phyloP scores from a whole-genome alignment of 2,329 filamentous ascomycete species.

The Dactylellina parvicollis region DNA sequence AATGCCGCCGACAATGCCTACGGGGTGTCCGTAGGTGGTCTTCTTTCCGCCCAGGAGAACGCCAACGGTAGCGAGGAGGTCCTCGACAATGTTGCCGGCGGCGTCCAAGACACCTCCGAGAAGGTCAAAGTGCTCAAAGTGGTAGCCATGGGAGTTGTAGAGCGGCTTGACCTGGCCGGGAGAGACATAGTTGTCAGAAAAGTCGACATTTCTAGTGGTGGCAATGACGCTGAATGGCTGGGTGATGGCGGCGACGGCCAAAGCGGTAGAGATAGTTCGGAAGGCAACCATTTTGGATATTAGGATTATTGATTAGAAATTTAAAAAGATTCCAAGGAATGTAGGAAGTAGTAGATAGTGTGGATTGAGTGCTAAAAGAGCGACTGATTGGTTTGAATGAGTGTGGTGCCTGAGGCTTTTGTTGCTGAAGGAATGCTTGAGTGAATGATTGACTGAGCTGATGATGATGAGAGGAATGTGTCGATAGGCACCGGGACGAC shows the following conservation, averaged over 20 bases:
- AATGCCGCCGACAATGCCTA: slow-evolving; percentile 32
- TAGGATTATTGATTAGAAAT: slow-evolving; percentile 53
- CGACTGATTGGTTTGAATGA: slow-evolving; percentile 41
- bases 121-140: slow-evolving; percentile 38
- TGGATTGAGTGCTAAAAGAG: slow-evolving; percentile 38
- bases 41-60: slow-evolving; percentile 15
- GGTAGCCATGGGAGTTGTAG: slow-evolving; percentile 33
- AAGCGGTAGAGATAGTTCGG: slow-evolving; percentile 38
- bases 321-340: slow-evolving; percentile 33
- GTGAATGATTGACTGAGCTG: slow-evolving; percentile 54
- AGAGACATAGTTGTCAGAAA: slow-evolving; percentile 43
- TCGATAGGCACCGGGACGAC: slow-evolving; percentile 19
- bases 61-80: slow-evolving; percentile 28
- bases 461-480: slow-evolving; percentile 39
- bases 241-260: slow-evolving; percentile 33
- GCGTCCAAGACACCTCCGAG: slow-evolving; percentile 36
- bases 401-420: slow-evolving; percentile 52
- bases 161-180: slow-evolving; percentile 42
- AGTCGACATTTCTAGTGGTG: slow-evolving; percentile 17
- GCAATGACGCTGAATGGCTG: slow-evolving; percentile 29
- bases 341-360: slow-evolving; percentile 7
- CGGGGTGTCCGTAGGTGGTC: slow-evolving; percentile 28
- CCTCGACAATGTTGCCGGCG: slow-evolving; percentile 37
- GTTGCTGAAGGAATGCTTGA: slow-evolving; percentile 52
- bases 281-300: slow-evolving; percentile 54